These are phyloP conservation scores for Straminergon stramineum DNA, from an alignment of 225 moss, liverwort and hornwort genomes.

Conservation along the genomic window DNA sequence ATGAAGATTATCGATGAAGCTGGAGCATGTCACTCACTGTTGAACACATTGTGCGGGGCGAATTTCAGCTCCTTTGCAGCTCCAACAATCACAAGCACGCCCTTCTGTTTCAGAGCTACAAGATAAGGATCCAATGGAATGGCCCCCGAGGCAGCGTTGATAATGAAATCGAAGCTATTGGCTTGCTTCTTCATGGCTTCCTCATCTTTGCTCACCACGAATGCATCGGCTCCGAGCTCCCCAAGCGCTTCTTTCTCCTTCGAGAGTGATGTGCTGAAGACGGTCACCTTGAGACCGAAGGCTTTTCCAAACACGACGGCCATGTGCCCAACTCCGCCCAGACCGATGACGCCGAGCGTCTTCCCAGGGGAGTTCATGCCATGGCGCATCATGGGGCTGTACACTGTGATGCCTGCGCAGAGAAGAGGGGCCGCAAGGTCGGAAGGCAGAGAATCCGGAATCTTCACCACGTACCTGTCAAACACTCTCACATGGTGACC, in stretches of 20 bases:
- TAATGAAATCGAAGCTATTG: conserved; percentile 35
- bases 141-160: conserved; percentile 17
- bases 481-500: background rate
- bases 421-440: conserved; percentile 54
- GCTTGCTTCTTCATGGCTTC: conserved; percentile 27
- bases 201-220: conserved; percentile 39
- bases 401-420: conserved; percentile 61
- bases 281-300: conserved; percentile 48
- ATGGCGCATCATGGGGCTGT: conserved; percentile 55
- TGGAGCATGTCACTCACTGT: background rate
- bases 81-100: conserved; percentile 33
- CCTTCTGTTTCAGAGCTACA: conserved; percentile 21
- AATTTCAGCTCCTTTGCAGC: conserved; percentile 20
- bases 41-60: background rate
- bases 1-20: too few species aligned
- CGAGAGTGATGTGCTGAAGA: conserved; percentile 42
- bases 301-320: conserved; percentile 56
- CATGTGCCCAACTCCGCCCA: conserved; percentile 69
- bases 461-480: background rate
- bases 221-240: conserved; percentile 46
- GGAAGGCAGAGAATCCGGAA: conserved; percentile 38
- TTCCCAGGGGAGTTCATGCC: conserved; percentile 54
- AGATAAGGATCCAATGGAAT: conserved; percentile 38
- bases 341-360: conserved; percentile 43
- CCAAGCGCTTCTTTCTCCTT: conserved; percentile 46